Evolutionary conservation across 225 moss, liverwort and hornwort species (phyloP).

Genomic region (Polytrichum formosum): DNA sequence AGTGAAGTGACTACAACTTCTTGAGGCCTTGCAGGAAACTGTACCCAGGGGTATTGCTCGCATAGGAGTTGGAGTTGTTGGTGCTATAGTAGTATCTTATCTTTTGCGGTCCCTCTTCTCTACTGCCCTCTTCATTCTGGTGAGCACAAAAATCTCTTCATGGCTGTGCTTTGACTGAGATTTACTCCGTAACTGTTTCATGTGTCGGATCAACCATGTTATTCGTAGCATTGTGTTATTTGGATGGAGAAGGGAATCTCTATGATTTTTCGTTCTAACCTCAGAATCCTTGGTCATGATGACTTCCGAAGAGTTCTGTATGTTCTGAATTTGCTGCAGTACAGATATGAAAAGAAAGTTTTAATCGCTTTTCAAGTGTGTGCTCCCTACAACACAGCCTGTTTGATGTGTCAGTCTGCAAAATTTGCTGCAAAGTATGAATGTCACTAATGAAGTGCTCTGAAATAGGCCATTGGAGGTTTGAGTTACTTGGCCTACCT

Average conservation of each 20-base stretch:
- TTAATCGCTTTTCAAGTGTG: background rate
- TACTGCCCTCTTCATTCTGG: slow-evolving; percentile 72
- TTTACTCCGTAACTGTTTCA: too few relatives aligned
- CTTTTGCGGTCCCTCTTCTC: slow-evolving; percentile 76
- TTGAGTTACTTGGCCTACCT: slow-evolving; percentile 66
- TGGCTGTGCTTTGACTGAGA: too few relatives aligned
- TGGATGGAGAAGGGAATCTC: too few relatives aligned
- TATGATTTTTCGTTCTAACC: too few relatives aligned
- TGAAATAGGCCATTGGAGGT: slow-evolving; percentile 79
- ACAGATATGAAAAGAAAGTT: too few relatives aligned
- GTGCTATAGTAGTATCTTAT: slow-evolving; percentile 42
- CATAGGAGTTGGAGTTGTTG: slow-evolving; percentile 74
- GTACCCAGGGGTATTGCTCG: slow-evolving; percentile 84
- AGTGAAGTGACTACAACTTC: slow-evolving; percentile 12
- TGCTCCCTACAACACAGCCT: background rate
- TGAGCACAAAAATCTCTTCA: slow-evolving; percentile 21
- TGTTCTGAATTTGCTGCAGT: background rate
- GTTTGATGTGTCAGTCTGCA: background rate
- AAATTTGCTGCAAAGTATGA: background rate
- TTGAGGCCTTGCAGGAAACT: slow-evolving; percentile 37
- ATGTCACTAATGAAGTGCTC: slow-evolving; percentile 12
- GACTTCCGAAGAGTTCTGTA: background rate
- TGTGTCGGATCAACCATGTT: too few relatives aligned
- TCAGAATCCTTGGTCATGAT: too few relatives aligned
- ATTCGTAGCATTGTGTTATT: too few relatives aligned